Evolutionary conservation across 257 asterid genomes (phyloP), one percentile per base, ranked within the genome.

Genomic region (Nicotiana undulata): DNA sequence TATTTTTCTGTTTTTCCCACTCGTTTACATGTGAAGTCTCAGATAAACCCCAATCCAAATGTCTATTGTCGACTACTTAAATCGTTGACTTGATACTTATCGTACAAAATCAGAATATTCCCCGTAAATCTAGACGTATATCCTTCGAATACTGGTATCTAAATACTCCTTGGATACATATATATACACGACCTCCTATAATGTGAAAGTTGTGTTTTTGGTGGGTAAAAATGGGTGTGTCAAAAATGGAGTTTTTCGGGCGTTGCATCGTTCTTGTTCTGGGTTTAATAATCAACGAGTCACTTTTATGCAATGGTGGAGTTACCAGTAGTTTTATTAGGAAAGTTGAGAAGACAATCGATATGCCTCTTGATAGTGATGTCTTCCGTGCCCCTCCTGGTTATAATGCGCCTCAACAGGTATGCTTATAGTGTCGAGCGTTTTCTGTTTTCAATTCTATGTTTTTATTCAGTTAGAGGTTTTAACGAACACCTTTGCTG

Each of bases 391-490:
- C 84, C 28, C 99, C 99, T 85, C 88, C 88, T 37, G 98, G 98
- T 85, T 85, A 90, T 82, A 95, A 95, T 87, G 97, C 97, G 60
- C 98, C 98, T 68, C 98, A 93, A 85, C 99, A 93, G 97, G 98
- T 95, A 11, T 52, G 2, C 26, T 74, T n/a, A 24, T 0, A 74
- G 16, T 74, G 9, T 6, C 24, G 15, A 4, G 8, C 2, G 10
- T 46, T 74, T 46, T 46, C 22, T 6, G 4, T 49, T 72, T 49
- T 72, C 12, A 1, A 16, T 46, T 3, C 28, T 72, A 9, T 46
- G 6, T 46, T 72, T 72, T 68, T 10, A 1, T 9, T 31, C 24
- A 26, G 13, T 74, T 49, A 46, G 61, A 51, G 56, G 0, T 51
- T 51, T 51, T 51, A 12, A 51, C 56, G 56, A 51, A 51, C 49